Evolutionary conservation across 768 basidiomycete genomes (phyloP), one percentile per base, ranked within the genome.

Genomic region (Tricholoma bakamatsutake): DNA sequence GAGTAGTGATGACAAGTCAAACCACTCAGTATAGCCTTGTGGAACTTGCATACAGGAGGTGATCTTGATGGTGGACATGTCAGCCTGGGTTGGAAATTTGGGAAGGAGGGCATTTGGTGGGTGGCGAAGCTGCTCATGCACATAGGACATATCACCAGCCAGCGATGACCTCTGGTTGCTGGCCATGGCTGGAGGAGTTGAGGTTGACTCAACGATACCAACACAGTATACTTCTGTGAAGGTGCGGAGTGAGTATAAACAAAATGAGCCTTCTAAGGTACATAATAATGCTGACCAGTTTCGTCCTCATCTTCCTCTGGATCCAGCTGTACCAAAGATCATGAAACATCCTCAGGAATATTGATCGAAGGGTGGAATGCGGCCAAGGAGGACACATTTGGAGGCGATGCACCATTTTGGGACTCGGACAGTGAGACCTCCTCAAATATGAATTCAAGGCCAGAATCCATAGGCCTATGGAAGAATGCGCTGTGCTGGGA

Each of bases 141-240:
- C 51, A 31, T 66, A 63, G 18, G 67, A 66, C 53, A 76, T 66
- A n/a, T n/a, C n/a, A n/a, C n/a, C n/a, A n/a, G n/a, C n/a, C n/a
- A n/a, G n/a, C n/a, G n/a, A n/a, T n/a, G n/a, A n/a, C n/a, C n/a
- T n/a, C n/a, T n/a, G n/a, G n/a, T n/a, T n/a, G n/a, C n/a, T n/a
- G n/a, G n/a, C n/a, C n/a, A n/a, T n/a, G n/a, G n/a, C n/a, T n/a
- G n/a, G n/a, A n/a, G n/a, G n/a, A n/a, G n/a, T n/a, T n/a, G n/a
- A n/a, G n/a, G n/a, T n/a, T n/a, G n/a, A n/a, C 57, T 80, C 81
- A 5, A 85, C 71, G 31, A 71, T 64, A 21, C 82, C 79, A 28
- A 84, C 64, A 39, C 81, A 79, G 62, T 81, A 72, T 13, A 69
- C 53, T 50, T 76, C 82, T 84, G 61, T 8, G 54, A 56, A 43